phyloP scores from a whole-genome alignment of 2,329 filamentous ascomycete species.

The Ascochyta clinopodiicola region DNA sequence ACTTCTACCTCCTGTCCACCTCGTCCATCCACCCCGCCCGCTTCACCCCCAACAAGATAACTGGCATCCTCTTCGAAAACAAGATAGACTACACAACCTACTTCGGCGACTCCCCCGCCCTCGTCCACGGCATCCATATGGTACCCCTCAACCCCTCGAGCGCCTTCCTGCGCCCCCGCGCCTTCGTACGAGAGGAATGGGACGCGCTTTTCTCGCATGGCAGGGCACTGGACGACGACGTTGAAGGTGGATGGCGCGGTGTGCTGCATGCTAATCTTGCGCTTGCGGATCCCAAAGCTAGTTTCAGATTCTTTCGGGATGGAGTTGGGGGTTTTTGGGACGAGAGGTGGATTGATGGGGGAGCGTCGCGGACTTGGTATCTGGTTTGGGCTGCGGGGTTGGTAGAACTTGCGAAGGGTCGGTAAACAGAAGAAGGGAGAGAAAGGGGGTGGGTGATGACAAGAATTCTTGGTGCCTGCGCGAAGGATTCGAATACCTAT shows the following conservation, averaged over 20 bases:
- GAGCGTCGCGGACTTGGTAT: constrained; percentile 60
- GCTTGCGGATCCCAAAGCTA: constrained; percentile 71
- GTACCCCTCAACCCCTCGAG: constrained; percentile 71
- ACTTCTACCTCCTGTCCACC: constrained; percentile 78
- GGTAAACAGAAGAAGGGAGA: background rate
- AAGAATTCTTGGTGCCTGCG: background rate
- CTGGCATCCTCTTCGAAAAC: constrained; percentile 83
- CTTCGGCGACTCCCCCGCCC: constrained; percentile 72
- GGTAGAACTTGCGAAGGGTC: constrained; percentile 24
- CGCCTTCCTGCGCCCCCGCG: constrained; percentile 67
- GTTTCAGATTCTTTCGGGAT: constrained; percentile 77
- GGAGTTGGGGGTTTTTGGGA: constrained; percentile 64
- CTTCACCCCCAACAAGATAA: constrained; percentile 81
- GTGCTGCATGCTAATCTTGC: constrained; percentile 84
- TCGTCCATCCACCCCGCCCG: constrained; percentile 75
- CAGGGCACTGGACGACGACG: constrained; percentile 54
- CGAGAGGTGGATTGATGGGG: constrained; percentile 75
- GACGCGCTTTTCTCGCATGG: constrained; percentile 74
- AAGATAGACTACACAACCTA: constrained; percentile 90
- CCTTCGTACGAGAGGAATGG: constrained; percentile 74
- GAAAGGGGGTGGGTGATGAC: background rate
- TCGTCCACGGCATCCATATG: constrained; percentile 82
- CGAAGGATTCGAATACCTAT: no score
- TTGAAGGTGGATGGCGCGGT: constrained; percentile 78
- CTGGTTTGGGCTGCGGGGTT: constrained; percentile 40